Percentiles rank a stretch among this genome's conserved stretches.
phyloP scores from a whole-genome alignment of 2,329 filamentous ascomycete genomes.

The Fusarium clavum region DNA sequence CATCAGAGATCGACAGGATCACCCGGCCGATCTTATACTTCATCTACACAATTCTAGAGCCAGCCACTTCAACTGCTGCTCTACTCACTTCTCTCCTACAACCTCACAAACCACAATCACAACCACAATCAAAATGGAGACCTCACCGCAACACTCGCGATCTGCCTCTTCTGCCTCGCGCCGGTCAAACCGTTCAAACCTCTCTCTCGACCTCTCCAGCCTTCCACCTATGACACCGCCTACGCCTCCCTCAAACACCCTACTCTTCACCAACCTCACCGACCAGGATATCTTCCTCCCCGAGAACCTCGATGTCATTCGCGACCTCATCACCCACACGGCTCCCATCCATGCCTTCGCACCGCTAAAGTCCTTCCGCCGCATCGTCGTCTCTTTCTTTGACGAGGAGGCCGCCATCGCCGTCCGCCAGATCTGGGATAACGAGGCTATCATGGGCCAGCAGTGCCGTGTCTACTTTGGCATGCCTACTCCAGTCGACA shows the following conservation, averaged over 20 bases:
- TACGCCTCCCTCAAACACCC: constrained; percentile 83
- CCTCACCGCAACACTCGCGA: constrained; percentile 53
- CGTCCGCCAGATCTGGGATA: constrained; percentile 79
- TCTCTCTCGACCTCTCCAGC: constrained; percentile 79
- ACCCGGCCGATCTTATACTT: constrained; percentile 12
- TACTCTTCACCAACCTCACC: constrained; percentile 84
- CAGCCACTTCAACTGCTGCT: constrained; percentile 13
- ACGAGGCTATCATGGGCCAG: constrained; percentile 77
- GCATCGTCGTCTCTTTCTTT: constrained; percentile 84
- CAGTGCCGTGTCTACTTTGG: constrained; percentile 77
- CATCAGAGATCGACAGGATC: constrained; percentile 25
- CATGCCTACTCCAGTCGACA: constrained; percentile 67
- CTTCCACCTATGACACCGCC: constrained; percentile 77
- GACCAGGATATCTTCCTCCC: constrained; percentile 79
- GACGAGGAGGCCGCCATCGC: constrained; percentile 75
- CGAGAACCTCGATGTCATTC: constrained; percentile 79
- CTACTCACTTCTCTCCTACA: constrained; percentile 10
- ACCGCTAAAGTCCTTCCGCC: constrained; percentile 83
- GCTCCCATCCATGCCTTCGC: constrained; percentile 81
- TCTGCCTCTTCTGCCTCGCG: constrained; percentile 61
- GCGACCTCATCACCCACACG: constrained; percentile 75
- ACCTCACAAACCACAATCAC: constrained; percentile 17
- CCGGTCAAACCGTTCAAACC: constrained; percentile 61
- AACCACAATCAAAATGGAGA: constrained; percentile 49
- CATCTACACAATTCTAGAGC: constrained; percentile 10